A percentile compares a stretch with the other conserved stretches of the same genome.
These are phyloP conservation scores for Apiospora kogelbergensis DNA, from an alignment of 2,329 filamentous ascomycete species.

Conservation along the genomic window DNA sequence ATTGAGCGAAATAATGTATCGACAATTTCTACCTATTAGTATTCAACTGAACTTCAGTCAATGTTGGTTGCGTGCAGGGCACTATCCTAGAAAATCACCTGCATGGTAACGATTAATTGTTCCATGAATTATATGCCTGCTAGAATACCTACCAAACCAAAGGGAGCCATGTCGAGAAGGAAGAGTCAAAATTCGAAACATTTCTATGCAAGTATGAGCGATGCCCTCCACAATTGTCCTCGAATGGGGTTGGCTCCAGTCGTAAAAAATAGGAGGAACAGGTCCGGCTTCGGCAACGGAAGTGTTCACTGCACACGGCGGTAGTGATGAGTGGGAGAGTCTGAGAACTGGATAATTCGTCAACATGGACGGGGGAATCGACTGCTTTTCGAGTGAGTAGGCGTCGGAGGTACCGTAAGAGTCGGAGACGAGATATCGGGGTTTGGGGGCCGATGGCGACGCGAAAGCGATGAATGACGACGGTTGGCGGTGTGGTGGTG, in stretches of 20 bases:
- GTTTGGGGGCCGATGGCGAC: neutral
- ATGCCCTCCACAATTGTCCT: neutral
- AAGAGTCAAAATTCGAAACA: no score
- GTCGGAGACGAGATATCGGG: neutral
- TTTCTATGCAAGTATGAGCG: neutral
- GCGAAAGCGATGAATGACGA: neutral
- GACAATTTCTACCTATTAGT: no score
- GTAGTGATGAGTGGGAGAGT: neutral
- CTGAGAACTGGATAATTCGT: neutral
- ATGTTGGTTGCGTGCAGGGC: neutral
- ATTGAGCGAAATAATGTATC: no score
- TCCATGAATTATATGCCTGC: neutral
- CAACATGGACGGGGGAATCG: neutral
- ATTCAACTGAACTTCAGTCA: neutral
- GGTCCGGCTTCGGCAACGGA: neutral
- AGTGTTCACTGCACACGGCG: neutral
- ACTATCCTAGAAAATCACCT: neutral
- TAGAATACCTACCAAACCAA: no score
- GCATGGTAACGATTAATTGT: neutral
- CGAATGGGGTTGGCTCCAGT: neutral
- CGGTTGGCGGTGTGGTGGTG: neutral
- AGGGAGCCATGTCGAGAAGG: no score
- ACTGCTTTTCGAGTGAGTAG: neutral
- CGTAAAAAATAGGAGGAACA: neutral
- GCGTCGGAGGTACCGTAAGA: neutral